Percentiles rank a stretch among this genome's conserved stretches.
Conservation (phyloP, 164 flowering plant genomes). For the Berberis thunbergii region DNA sequence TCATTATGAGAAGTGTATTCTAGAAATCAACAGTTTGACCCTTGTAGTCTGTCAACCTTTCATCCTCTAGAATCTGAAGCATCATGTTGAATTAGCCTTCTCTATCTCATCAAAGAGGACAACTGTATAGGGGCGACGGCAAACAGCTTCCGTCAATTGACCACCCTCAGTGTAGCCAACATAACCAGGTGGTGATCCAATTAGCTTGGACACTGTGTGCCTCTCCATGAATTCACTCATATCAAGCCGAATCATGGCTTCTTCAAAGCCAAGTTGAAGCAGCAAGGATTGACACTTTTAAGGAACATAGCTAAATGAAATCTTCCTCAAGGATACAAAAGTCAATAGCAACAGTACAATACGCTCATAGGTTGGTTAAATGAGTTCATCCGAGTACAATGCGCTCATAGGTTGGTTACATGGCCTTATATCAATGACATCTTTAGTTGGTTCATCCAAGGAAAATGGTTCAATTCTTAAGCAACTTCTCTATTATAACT, state of each 20-base stretch:
- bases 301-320: too few species aligned
- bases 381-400: not conserved
- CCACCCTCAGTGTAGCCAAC: constrained; percentile 28
- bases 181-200: constrained; percentile 35
- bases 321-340: too few species aligned
- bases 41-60: constrained; percentile 25
- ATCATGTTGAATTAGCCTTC: constrained; percentile 28
- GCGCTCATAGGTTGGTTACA: too few species aligned
- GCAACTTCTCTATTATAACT: too few species aligned
- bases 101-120: constrained; percentile 34
- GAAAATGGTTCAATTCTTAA: too few species aligned
- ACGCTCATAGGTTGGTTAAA: not conserved
- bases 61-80: constrained; percentile 35
- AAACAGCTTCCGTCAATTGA: constrained; percentile 27
- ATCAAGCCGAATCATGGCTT: constrained; percentile 32
- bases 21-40: constrained; percentile 28
- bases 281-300: not conserved
- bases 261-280: constrained; percentile 8
- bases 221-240: constrained; percentile 35
- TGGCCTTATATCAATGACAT: too few species aligned
- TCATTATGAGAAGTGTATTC: constrained; percentile 29
- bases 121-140: constrained; percentile 20
- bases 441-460: too few species aligned
- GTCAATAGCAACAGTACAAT: not conserved
- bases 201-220: constrained; percentile 18